Evolutionary conservation across 2,329 filamentous ascomycete species (phyloP), one percentile per base, ranked within the genome.

Genomic region (Penicillium sp.): DNA sequence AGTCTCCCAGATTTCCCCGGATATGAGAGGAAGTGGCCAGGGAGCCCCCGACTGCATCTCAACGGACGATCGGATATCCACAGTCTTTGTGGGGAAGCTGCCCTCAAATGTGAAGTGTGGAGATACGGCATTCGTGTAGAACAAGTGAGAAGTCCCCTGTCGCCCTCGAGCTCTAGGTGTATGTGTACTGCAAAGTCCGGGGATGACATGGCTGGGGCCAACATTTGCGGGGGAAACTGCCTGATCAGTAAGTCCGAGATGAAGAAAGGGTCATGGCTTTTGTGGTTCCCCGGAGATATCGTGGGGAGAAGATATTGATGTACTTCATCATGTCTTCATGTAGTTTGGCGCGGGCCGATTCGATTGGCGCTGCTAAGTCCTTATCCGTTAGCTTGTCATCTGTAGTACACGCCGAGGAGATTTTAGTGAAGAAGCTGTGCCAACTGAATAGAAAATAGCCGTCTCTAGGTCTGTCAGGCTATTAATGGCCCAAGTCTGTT

Each of bases 141-240:
- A 31, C 31, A 31, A 31, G 31, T 31, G 7, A 31, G 31, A 10
- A 31, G 7, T 6, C 31, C 31, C 31, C 31, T 31, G 8, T 31
- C 31, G 7, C 31, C 31, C 31, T 31, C 8, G 31, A 31, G 7
- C 7, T 31, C 7, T 31, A 31, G 8, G 31, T 31, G 31, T 31
- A 10, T 10, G 8, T 8, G 31, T 31, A 6, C 28, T 45, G 15
- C 15, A 15, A 20, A 48, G 25, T 34, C 45, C 28, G 45, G 45
- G 45, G 45, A 28, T 48, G 28, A 20, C 15, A 15, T 34, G 45
- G 45, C n/a, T 34, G 45, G 28, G 17, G 17, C n/a, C 15, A 45
- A 37, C 37, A 17, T 20, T 49, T 50, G 37, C 51, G 57, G 57
- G 39, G 43, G 51, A 59, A 38, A 55, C 45, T 55, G 7, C 57